phyloP scores from a whole-genome alignment of 2,329 filamentous ascomycete species.

The Penicillium janthinellum region DNA sequence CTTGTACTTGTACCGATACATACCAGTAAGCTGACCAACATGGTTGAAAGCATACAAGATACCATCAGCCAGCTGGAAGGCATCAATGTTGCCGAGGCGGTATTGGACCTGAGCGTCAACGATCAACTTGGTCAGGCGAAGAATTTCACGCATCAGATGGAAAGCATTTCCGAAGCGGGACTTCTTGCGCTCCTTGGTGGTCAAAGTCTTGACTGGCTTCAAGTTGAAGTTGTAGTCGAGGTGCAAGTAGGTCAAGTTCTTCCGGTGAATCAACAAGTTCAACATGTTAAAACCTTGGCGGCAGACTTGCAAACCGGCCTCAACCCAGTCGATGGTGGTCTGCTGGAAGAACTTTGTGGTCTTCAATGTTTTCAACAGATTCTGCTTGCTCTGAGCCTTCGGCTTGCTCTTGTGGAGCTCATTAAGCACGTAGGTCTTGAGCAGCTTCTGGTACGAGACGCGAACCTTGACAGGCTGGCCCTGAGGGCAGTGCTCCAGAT shows the following conservation, averaged over 20 bases:
- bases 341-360: conserved; percentile 99
- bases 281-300: conserved; percentile 99
- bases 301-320: conserved; percentile 96
- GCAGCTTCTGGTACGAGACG: conserved; percentile 95
- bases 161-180: conserved; percentile 98
- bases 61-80: conserved; percentile 96
- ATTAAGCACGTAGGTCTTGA: conserved; percentile 95
- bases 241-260: conserved; percentile 97
- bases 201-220: conserved; percentile 97
- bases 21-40: conserved; percentile 94
- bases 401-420: conserved; percentile 94
- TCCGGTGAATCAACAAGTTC: conserved; percentile 94
- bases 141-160: conserved; percentile 96
- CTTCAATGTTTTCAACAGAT: conserved; percentile 84
- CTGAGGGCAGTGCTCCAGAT: conserved; percentile 89
- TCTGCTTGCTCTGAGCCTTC: conserved; percentile 94
- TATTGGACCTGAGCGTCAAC: conserved; percentile 99
- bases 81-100: conserved; percentile 94
- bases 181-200: conserved; percentile 99
- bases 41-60: conserved; percentile 99
- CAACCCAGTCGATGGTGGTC: conserved; percentile 98
- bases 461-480: conserved; percentile 94
- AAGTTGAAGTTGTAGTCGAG: conserved; percentile 99
- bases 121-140: conserved; percentile 93
- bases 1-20: conserved; percentile 99